Evolutionary conservation across 768 basidiomycete species (phyloP).

Genomic region (Pisolithus microcarpus): DNA sequence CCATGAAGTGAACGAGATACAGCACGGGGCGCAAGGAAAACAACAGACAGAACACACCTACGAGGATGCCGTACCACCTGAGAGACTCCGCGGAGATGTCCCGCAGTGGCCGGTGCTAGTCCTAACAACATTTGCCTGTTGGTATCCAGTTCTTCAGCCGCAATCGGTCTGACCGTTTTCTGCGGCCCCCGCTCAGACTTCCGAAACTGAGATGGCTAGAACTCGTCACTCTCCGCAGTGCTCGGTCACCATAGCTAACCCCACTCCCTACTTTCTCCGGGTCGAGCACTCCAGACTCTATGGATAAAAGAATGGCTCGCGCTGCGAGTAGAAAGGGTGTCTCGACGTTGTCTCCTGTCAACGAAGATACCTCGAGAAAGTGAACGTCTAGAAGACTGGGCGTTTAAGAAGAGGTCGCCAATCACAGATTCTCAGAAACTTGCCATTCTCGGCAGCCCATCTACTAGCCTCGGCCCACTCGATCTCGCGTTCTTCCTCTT

Average conservation of each 20-base stretch:
- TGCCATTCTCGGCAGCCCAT: constrained; percentile 96
- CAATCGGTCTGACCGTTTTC: constrained; percentile 50
- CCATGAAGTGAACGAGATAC: neutral
- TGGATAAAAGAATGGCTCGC: constrained; percentile 79
- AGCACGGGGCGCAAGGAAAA: neutral
- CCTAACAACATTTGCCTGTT: constrained; percentile 58
- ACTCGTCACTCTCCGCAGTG: constrained; percentile 83
- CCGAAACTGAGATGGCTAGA: constrained; percentile 86
- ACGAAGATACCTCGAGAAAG: constrained; percentile 88
- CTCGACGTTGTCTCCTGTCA: constrained; percentile 89
- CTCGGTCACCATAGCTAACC: constrained; percentile 93
- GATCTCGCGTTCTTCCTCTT: constrained; percentile 91
- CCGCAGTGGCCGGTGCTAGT: neutral
- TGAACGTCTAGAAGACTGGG: constrained; percentile 60
- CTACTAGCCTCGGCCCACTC: constrained; percentile 91
- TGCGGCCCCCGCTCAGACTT: constrained; percentile 63
- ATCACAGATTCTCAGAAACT: constrained; percentile 10
- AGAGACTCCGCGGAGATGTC: neutral
- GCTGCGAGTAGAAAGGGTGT: constrained; percentile 87
- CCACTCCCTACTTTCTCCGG: constrained; percentile 94
- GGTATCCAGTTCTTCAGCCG: constrained; percentile 59
- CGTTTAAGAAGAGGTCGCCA: constrained; percentile 1
- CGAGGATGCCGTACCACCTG: neutral
- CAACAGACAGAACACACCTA: constrained; percentile 12
- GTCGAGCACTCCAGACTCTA: constrained; percentile 85